Evolutionary conservation across 1,284 basidiomycete species (phyloP).

Genomic region (Fistulina hepatica): DNA sequence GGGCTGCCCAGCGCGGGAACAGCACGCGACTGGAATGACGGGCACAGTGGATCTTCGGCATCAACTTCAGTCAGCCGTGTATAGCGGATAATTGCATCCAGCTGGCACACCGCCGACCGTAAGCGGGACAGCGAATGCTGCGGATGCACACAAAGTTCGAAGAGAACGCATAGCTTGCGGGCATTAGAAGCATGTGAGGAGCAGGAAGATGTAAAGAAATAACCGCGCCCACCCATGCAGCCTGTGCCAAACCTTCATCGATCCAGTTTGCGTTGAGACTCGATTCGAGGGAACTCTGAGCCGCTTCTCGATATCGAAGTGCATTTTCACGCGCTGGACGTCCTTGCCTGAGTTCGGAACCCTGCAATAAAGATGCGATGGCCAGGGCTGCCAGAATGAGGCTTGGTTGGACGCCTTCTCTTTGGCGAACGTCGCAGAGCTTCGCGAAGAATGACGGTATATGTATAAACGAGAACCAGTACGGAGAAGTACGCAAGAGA

Average conservation of each 20-base stretch:
- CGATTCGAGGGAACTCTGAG: conserved; percentile 59
- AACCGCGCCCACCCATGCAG: conserved; percentile 48
- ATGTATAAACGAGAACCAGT: conserved; percentile 66
- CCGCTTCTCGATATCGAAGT: conserved; percentile 22
- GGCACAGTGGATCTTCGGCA: conserved; percentile 29
- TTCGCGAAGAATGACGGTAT: conserved; percentile 52
- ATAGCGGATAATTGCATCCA: conserved; percentile 56
- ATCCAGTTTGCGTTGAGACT: conserved; percentile 60
- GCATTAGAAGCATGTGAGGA: conserved; percentile 1
- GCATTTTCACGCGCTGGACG: not conserved
- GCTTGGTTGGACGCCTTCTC: conserved; percentile 54
- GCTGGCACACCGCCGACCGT: conserved; percentile 43
- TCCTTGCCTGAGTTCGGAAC: too few species aligned
- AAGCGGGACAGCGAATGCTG: conserved; percentile 41
- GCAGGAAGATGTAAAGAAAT: conserved; percentile 8
- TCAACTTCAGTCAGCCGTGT: conserved; percentile 41
- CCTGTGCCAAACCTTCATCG: conserved; percentile 59
- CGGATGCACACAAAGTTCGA: conserved; percentile 62
- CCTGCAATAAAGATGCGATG: conserved; percentile 20
- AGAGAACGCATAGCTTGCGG: conserved; percentile 51
- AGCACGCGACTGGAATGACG: conserved; percentile 38
- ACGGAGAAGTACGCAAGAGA: conserved; percentile 50
- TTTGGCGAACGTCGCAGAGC: conserved; percentile 41
- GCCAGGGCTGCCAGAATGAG: conserved; percentile 55
- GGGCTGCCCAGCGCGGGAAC: conserved; percentile 23